Evolutionary conservation across 2,329 filamentous ascomycete species (phyloP).

Genomic region (Neofusicoccum cordaticola): DNA sequence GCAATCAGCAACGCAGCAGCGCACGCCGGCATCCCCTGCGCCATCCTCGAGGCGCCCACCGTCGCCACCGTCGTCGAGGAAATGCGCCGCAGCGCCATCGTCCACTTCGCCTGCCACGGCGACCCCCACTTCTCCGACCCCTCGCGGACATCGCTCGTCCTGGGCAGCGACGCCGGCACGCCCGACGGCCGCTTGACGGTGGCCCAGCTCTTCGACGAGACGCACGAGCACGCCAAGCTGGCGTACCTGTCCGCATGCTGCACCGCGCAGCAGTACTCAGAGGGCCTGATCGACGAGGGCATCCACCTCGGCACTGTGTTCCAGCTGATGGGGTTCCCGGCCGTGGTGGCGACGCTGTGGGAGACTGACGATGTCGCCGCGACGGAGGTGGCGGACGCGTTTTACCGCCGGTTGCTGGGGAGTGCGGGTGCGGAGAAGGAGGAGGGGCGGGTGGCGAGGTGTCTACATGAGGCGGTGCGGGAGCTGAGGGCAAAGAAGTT

Average conservation of each 20-base stretch:
- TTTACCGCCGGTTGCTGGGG: conserved; percentile 23
- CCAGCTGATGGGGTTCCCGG: conserved; percentile 36
- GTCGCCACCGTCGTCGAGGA: neutral
- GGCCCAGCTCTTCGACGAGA: neutral
- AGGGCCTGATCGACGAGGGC: conserved; percentile 29
- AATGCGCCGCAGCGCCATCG: conserved; percentile 17
- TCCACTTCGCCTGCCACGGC: conserved; percentile 26
- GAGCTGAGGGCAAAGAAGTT: conserved; percentile 9
- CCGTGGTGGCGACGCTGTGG: conserved; percentile 37
- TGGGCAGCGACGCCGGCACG: neutral
- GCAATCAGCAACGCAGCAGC: neutral
- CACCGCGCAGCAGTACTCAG: conserved; percentile 29
- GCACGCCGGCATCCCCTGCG: neutral
- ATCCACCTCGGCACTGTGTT: conserved; percentile 37
- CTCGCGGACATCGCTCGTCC: conserved; percentile 16
- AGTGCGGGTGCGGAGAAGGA: neutral
- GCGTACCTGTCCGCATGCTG: conserved; percentile 41
- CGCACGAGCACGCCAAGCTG: conserved; percentile 21
- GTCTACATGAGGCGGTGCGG: conserved; percentile 19
- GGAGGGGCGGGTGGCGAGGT: neutral
- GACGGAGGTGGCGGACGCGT: conserved; percentile 24
- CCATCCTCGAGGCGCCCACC: neutral
- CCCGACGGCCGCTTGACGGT: conserved; percentile 13
- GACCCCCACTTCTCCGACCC: conserved; percentile 20
- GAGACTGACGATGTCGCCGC: conserved; percentile 25